These are phyloP conservation scores for Carallia pectinifolia DNA, from an alignment of 345 rosid genomes.

Conservation along the genomic window DNA sequence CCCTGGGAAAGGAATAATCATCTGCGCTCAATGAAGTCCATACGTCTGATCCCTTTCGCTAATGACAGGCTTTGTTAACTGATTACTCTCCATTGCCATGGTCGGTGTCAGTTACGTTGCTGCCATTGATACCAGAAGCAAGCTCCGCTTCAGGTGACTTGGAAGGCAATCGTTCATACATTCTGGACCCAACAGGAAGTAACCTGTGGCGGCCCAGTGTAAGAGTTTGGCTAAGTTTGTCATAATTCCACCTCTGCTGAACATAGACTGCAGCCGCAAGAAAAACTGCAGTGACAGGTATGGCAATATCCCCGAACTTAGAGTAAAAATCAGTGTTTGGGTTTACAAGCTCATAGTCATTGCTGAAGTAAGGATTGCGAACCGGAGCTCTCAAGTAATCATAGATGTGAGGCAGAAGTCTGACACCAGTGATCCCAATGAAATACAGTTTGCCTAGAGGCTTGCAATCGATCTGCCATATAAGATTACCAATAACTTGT, in stretches of 20 bases:
- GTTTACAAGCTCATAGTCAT: slow-evolving; percentile 68
- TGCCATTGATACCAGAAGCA: slow-evolving; percentile 43
- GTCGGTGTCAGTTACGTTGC: slow-evolving; percentile 16
- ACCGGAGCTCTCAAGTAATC: slow-evolving; percentile 55
- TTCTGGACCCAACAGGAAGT: slow-evolving; percentile 55
- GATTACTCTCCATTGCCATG: slow-evolving; percentile 44
- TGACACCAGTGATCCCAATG: slow-evolving; percentile 60
- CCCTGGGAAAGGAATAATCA: no score
- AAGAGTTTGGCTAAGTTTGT: slow-evolving; percentile 56
- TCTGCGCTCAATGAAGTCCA: no score
- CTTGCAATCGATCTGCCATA: slow-evolving; percentile 67
- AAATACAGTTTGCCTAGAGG: slow-evolving; percentile 66
- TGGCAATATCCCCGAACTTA: slow-evolving; percentile 67
- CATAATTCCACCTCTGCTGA: slow-evolving; percentile 85
- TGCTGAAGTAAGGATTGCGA: slow-evolving; percentile 63
- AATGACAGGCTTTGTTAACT: neutral
- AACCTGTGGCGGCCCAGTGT: slow-evolving; percentile 46
- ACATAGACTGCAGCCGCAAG: slow-evolving; percentile 52
- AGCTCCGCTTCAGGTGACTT: slow-evolving; percentile 66
- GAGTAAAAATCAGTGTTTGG: slow-evolving; percentile 70
- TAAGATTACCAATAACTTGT: slow-evolving; percentile 66
- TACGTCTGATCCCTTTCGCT: no score
- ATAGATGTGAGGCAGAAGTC: slow-evolving; percentile 77
- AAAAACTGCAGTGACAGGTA: slow-evolving; percentile 57
- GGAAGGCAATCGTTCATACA: slow-evolving; percentile 65